Evolutionary conservation across 495 filamentous ascomycete genomes (phyloP).

Genomic region (Penicillium simplicissimum): DNA sequence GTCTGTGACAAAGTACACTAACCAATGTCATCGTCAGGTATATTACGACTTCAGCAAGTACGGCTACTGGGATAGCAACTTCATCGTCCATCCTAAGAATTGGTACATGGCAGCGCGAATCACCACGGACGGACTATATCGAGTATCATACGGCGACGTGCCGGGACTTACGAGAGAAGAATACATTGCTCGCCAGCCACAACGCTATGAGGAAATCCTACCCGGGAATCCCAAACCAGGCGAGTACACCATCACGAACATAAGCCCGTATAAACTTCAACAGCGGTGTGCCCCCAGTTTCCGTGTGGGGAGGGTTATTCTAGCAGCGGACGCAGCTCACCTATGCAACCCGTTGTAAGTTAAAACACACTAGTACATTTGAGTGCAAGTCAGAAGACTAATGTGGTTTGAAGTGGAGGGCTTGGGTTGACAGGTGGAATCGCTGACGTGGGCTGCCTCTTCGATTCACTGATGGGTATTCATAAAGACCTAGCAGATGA

Average conservation of each 20-base stretch:
- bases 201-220: conserved; percentile 55
- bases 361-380: neutral
- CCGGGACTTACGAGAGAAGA: conserved; percentile 53
- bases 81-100: conserved; percentile 59
- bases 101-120: conserved; percentile 64
- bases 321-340: conserved; percentile 59
- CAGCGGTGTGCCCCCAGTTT: conserved; percentile 59
- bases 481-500: conserved; percentile 55
- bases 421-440: conserved; percentile 63
- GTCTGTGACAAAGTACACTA: neutral
- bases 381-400: neutral
- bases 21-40: conserved; percentile 33
- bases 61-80: conserved; percentile 57
- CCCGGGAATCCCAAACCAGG: conserved; percentile 59
- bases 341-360: conserved; percentile 50
- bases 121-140: conserved; percentile 57
- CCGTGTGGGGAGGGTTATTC: conserved; percentile 55
- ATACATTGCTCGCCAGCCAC: conserved; percentile 52
- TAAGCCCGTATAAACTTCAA: conserved; percentile 62
- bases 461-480: conserved; percentile 57
- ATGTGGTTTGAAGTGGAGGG: conserved; percentile 42
- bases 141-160: conserved; percentile 60
- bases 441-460: conserved; percentile 59
- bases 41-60: conserved; percentile 59
- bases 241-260: conserved; percentile 55